phyloP scores from a whole-genome alignment of 768 basidiomycete genomes.

The Pisolithus orientalis region DNA sequence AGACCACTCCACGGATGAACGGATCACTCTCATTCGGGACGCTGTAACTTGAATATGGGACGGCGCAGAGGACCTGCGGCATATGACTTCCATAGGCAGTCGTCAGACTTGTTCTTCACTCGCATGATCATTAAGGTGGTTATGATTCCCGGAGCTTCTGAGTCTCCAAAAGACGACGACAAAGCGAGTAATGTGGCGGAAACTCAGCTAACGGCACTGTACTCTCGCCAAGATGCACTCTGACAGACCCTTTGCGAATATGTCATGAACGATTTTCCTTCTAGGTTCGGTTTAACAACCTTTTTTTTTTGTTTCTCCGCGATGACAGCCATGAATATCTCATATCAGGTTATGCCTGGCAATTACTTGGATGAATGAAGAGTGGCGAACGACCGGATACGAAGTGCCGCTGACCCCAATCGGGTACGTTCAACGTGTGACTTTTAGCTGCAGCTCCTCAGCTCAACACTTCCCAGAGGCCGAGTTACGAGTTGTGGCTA shows the following conservation, averaged over 20 bases:
- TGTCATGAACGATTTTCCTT: constrained; percentile 81
- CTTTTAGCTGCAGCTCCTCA: constrained; percentile 2
- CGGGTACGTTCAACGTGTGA: constrained; percentile 46
- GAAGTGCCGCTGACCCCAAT: constrained; percentile 41
- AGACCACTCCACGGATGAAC: constrained; percentile 53
- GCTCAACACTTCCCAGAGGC: constrained; percentile 39
- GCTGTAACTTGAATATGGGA: constrained; percentile 71
- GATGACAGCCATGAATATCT: neutral
- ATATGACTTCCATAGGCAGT: constrained; percentile 33
- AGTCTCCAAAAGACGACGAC: constrained; percentile 9
- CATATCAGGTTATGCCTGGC: constrained; percentile 72
- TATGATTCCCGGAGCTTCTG: constrained; percentile 14
- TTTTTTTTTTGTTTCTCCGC: constrained; percentile 3
- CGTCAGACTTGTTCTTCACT: constrained; percentile 61
- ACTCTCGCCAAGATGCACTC: constrained; percentile 64
- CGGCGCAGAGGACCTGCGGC: constrained; percentile 51
- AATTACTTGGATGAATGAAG: constrained; percentile 98
- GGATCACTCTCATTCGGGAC: constrained; percentile 46
- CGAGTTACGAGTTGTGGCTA: constrained; percentile 83
- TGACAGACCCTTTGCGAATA: constrained; percentile 78
- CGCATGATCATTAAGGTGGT: constrained; percentile 81
- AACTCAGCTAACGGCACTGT: constrained; percentile 36
- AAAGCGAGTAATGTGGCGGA: constrained; percentile 24
- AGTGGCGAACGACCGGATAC: constrained; percentile 94
- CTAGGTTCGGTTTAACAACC: constrained; percentile 53